Conservation (phyloP, 2,329 filamentous ascomycete species). For the Fonsecaea pedrosoi region DNA sequence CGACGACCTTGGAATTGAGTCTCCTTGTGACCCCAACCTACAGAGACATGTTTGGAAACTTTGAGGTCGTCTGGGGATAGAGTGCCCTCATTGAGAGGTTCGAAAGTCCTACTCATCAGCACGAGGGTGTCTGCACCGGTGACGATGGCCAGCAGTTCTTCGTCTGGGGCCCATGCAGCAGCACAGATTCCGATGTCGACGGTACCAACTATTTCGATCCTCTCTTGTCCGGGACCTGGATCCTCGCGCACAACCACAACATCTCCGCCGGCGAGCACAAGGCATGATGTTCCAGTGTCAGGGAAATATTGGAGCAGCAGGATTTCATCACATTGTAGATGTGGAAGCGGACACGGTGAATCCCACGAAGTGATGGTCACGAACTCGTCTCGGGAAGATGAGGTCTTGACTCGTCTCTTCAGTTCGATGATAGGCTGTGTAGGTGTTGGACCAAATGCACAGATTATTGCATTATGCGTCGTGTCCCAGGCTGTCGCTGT, state of each 20-base stretch:
- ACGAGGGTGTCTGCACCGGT: slow-evolving; percentile 80
- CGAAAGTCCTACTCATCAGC: slow-evolving; percentile 92
- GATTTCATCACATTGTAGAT: slow-evolving; percentile 76
- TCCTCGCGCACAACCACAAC: slow-evolving; percentile 84
- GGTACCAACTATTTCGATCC: slow-evolving; percentile 93
- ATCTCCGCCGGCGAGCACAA: slow-evolving; percentile 89
- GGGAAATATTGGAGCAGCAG: slow-evolving; percentile 83
- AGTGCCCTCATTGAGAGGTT: slow-evolving; percentile 76
- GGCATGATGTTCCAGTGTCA: slow-evolving; percentile 76
- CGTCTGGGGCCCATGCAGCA: slow-evolving; percentile 92
- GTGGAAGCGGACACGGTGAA: slow-evolving; percentile 78
- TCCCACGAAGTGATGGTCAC: slow-evolving; percentile 81
- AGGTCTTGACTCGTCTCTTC: slow-evolving; percentile 51
- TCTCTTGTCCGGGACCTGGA: slow-evolving; percentile 69
- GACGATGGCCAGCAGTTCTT: slow-evolving; percentile 83
- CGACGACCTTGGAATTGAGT: slow-evolving; percentile 96
- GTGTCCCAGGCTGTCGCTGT: slow-evolving; percentile 87
- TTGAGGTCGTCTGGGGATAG: slow-evolving; percentile 79
- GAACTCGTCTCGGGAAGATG: slow-evolving; percentile 45
- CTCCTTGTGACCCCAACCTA: slow-evolving; percentile 98
- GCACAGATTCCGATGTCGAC: slow-evolving; percentile 90
- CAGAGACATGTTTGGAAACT: slow-evolving; percentile 90
- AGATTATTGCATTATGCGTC: slow-evolving; percentile 69
- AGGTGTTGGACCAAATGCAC: slow-evolving; percentile 80
- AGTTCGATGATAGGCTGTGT: slow-evolving; percentile 76